These are phyloP conservation scores for Haplosporangium gracile DNA, from an alignment of 192 early-diverging fungal species.

Conservation along the genomic window DNA sequence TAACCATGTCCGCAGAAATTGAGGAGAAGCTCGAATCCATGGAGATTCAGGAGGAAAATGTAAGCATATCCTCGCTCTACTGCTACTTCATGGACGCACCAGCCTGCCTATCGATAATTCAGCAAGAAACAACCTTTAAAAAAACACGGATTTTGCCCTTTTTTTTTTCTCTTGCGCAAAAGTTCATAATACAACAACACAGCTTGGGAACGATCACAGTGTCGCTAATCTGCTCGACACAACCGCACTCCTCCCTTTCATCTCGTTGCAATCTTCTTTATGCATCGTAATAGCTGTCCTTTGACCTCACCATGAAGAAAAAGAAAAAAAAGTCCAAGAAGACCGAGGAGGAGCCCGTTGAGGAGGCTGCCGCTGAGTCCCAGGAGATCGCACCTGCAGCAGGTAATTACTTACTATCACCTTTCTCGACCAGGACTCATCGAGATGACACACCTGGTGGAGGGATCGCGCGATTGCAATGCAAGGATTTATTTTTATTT, in stretches of 20 bases:
- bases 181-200: background rate
- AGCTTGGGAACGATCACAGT: background rate
- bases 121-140: background rate
- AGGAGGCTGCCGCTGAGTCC: constrained; percentile 38
- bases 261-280: background rate
- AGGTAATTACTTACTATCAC: background rate
- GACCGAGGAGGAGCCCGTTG: constrained; percentile 57
- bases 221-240: background rate
- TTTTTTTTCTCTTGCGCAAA: background rate
- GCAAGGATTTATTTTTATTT: background rate
- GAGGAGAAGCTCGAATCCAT: constrained; percentile 48
- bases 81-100: constrained; percentile 3
- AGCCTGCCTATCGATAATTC: background rate
- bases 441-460: background rate
- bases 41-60: constrained; percentile 50
- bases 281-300: constrained; percentile 55
- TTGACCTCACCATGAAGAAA: constrained; percentile 72
- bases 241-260: background rate
- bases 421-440: constrained; percentile 1
- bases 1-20: constrained; percentile 46
- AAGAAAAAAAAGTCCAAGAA: constrained; percentile 62
- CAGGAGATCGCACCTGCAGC: constrained; percentile 32
- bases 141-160: background rate
- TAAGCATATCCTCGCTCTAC: constrained; percentile 10
- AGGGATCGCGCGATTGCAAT: background rate